These are phyloP conservation scores for Nymphaea thermarum DNA, from an alignment of 164 flowering plant species.

Conservation along the genomic window DNA sequence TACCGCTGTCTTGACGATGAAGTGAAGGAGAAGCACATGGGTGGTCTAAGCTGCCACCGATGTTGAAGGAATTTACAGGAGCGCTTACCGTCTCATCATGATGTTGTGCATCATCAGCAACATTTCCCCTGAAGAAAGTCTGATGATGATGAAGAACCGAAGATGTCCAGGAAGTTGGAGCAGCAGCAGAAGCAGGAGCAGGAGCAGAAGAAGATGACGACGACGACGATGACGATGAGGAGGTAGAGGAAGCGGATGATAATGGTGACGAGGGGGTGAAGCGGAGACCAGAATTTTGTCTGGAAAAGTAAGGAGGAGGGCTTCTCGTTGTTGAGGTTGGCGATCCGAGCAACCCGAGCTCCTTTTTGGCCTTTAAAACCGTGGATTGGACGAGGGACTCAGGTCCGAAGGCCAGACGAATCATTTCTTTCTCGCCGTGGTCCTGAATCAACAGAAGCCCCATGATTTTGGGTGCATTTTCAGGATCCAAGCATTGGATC, in stretches of 20 bases:
- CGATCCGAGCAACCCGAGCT: conserved; percentile 28
- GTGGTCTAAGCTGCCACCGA: background rate
- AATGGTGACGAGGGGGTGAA: conserved; percentile 29
- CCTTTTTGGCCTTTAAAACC: conserved; percentile 49
- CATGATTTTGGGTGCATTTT: conserved; percentile 85
- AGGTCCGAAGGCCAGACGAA: conserved; percentile 83
- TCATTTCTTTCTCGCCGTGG: conserved; percentile 93
- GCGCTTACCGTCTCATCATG: background rate
- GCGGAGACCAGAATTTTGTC: background rate
- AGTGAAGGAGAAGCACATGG: background rate
- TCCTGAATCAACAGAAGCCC: conserved; percentile 77
- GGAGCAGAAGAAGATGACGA: conserved; percentile 23
- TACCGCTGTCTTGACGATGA: background rate
- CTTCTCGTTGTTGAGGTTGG: conserved; percentile 24
- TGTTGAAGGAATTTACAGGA: background rate
- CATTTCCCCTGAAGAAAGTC: background rate
- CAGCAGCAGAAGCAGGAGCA: conserved; percentile 18
- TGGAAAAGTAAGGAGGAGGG: conserved; percentile 19
- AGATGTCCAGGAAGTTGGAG: background rate
- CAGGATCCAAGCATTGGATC: conserved; percentile 72
- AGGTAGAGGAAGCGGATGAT: conserved; percentile 16
- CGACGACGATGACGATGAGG: conserved; percentile 11
- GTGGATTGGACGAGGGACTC: conserved; percentile 61
- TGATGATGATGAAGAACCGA: background rate
- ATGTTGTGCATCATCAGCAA: background rate